A percentile compares a stretch with the other conserved stretches of the same genome.
Conservation (phyloP, 768 basidiomycete genomes). For the Hericium erinaceus region DNA sequence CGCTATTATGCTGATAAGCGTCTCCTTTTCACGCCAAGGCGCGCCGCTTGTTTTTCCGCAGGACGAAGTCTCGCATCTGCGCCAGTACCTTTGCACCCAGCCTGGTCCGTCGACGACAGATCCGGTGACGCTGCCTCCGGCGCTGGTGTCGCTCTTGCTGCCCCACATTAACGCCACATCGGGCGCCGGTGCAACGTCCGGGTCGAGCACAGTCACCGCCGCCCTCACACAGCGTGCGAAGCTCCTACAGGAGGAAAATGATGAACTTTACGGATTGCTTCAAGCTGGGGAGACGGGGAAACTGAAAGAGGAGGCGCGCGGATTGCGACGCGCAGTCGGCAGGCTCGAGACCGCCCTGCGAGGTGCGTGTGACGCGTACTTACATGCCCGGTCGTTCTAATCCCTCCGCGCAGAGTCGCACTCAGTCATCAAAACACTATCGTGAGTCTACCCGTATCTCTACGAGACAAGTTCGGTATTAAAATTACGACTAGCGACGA, state of each 20-base stretch:
- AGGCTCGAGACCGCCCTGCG: constrained; percentile 67
- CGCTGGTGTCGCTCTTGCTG: constrained; percentile 57
- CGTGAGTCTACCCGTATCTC: constrained; percentile 39
- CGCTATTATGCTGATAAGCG: constrained; percentile 9
- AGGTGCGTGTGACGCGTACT: constrained; percentile 36
- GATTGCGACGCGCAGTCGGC: constrained; percentile 55
- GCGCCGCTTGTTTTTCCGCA: constrained; percentile 23
- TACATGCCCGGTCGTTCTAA: constrained; percentile 2
- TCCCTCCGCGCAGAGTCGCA: constrained; percentile 54
- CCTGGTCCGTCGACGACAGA: constrained; percentile 51
- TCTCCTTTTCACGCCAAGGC: neutral
- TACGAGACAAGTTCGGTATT: constrained; percentile 1
- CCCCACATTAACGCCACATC: constrained; percentile 51
- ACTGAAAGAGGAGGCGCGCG: constrained; percentile 73
- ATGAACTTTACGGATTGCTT: constrained; percentile 72
- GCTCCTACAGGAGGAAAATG: constrained; percentile 77
- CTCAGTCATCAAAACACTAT: constrained; percentile 55
- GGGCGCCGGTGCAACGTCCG: constrained; percentile 16
- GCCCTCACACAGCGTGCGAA: constrained; percentile 69
- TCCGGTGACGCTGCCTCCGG: constrained; percentile 59
- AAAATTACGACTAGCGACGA: constrained; percentile 44
- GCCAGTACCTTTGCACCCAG: constrained; percentile 54
- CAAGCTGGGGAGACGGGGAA: constrained; percentile 69
- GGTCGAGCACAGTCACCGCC: constrained; percentile 50
- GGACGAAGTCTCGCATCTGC: constrained; percentile 67